Evolutionary conservation across 23 red algal genomes (phyloP).

Genomic region (Gracilaria vermiculophylla): DNA sequence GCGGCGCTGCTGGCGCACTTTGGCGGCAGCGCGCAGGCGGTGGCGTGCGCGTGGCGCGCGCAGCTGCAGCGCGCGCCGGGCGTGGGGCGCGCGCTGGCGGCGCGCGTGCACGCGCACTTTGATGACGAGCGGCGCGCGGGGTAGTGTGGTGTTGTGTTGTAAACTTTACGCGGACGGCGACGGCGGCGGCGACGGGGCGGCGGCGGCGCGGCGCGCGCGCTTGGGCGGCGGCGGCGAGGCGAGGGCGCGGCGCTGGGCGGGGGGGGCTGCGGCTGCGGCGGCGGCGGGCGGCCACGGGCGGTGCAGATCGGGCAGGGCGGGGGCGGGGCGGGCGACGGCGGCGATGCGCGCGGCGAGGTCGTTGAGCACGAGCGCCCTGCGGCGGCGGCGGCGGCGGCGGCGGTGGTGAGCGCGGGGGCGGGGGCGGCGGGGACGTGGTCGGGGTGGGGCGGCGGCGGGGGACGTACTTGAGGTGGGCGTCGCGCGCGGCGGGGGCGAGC

Average conservation of each 20-base stretch:
- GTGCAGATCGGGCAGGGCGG: not conserved
- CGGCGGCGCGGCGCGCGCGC: too few relatives aligned
- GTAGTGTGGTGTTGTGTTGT: not conserved
- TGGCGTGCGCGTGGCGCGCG: conserved; percentile 17
- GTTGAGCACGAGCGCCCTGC: conserved; percentile 1
- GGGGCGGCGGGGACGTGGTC: too few relatives aligned
- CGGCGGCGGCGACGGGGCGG: too few relatives aligned
- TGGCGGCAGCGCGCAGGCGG: conserved; percentile 45
- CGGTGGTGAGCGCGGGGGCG: not conserved
- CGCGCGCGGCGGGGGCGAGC: not conserved
- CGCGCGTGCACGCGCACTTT: conserved; percentile 45
- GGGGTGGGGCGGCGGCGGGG: not conserved
- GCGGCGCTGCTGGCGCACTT: conserved; percentile 63
- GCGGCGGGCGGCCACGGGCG: too few relatives aligned
- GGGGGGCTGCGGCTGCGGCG: not conserved
- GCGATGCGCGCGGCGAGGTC: not conserved
- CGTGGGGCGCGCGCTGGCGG: conserved; percentile 51
- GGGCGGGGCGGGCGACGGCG: not conserved
- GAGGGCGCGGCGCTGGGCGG: not conserved
- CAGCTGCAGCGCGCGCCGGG: conserved; percentile 42
- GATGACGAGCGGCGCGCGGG: not conserved
- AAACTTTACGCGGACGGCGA: too few relatives aligned
- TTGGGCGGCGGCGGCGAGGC: too few relatives aligned
- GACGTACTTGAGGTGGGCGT: conserved; percentile 12
- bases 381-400: not conserved